Conservation (phyloP, 352 stramenopile species). For the Thalassiosira allenii region DNA sequence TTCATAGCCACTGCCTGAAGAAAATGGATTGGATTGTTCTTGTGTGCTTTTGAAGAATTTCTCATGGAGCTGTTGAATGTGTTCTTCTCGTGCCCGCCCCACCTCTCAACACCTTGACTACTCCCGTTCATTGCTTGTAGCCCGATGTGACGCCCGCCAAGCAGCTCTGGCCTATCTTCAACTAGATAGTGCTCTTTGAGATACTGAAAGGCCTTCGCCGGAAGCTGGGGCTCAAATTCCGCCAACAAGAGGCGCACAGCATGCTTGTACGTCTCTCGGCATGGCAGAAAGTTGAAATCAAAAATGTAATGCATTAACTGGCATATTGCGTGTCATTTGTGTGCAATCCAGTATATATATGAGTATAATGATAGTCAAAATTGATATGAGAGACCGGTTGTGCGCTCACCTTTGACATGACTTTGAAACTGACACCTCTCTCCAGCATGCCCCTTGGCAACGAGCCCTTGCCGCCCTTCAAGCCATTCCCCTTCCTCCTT, state of each 20-base stretch:
- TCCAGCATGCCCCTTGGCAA: neutral
- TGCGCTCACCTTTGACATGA: slow-evolving; percentile 2
- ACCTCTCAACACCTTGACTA: neutral
- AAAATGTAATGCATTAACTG: slow-evolving; percentile 7
- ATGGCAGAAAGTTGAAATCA: slow-evolving; percentile 13
- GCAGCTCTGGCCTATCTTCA: neutral
- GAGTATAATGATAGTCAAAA: neutral
- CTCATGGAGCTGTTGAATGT: neutral
- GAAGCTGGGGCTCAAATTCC: neutral
- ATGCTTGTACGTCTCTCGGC: neutral
- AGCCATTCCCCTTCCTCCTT: neutral
- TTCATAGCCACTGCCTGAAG: neutral
- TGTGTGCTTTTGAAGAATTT: neutral
- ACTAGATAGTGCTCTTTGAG: neutral
- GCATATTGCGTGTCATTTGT: no score
- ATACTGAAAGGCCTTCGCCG: neutral
- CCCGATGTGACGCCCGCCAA: neutral
- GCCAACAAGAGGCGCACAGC: neutral
- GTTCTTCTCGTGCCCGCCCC: neutral
- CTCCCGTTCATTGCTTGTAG: slow-evolving; percentile 2
- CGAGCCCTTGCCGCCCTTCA: neutral
- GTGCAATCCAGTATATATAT: neutral
- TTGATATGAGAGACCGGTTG: neutral
- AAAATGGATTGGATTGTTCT: slow-evolving; percentile 4
- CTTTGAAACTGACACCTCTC: neutral